Percentiles rank a stretch among this genome's conserved stretches.
phyloP scores from a whole-genome alignment of 2,329 filamentous ascomycete genomes.

The Colletotrichum tabaci region DNA sequence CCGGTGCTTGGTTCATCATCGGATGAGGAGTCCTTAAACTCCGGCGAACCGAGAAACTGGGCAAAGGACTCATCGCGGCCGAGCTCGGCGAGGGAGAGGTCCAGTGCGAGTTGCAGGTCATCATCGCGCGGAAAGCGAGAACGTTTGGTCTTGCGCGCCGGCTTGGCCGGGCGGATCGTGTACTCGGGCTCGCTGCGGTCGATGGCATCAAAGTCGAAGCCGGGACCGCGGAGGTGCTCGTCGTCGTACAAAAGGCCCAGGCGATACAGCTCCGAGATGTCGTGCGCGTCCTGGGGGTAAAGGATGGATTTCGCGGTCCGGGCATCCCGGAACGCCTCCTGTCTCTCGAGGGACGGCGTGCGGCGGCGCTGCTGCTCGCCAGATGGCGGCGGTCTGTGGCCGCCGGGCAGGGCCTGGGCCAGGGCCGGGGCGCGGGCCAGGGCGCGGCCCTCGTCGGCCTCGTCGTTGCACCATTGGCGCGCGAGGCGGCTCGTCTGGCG shows the following conservation, averaged over 20 bases:
- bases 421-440: conserved; percentile 47
- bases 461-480: conserved; percentile 25
- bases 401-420: conserved; percentile 40
- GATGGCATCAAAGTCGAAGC: conserved; percentile 59
- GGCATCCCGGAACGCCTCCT: conserved; percentile 63
- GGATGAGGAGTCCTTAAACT: conserved; percentile 42
- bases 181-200: conserved; percentile 56
- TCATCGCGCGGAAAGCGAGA: conserved; percentile 45
- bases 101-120: conserved; percentile 52
- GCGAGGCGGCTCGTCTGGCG: conserved; percentile 5
- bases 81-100: conserved; percentile 61
- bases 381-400: conserved; percentile 51
- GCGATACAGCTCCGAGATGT: conserved; percentile 59
- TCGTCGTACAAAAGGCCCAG: conserved; percentile 63
- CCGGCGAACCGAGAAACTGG: conserved; percentile 51
- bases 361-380: conserved; percentile 50
- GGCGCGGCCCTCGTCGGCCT: conserved; percentile 50
- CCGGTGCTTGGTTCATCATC: conserved; percentile 43
- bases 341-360: conserved; percentile 58
- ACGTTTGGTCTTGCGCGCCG: conserved; percentile 47
- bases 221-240: conserved; percentile 51
- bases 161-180: conserved; percentile 55
- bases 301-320: conserved; percentile 51
- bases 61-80: conserved; percentile 58
- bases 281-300: conserved; percentile 52